These are phyloP conservation scores for Erythrobasidium hasegawianum DNA, from an alignment of 1,284 basidiomycete species.

Conservation along the genomic window DNA sequence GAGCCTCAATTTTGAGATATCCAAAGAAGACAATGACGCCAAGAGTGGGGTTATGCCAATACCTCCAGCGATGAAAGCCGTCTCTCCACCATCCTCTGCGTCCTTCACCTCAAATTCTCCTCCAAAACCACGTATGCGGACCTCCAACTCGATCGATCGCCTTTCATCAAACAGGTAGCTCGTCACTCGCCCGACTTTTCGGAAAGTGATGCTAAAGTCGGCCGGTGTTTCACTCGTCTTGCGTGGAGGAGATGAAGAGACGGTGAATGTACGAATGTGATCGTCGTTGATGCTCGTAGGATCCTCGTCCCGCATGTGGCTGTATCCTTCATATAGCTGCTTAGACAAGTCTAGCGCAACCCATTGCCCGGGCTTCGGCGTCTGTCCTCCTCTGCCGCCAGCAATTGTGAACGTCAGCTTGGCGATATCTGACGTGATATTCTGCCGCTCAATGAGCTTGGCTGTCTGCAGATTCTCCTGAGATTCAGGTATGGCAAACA, in stretches of 20 bases:
- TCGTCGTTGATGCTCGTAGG: conserved; percentile 60
- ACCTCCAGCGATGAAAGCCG: conserved; percentile 59
- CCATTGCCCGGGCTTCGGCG: conserved; percentile 56
- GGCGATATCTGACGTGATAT: conserved; percentile 1
- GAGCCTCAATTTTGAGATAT: neutral
- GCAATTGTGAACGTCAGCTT: conserved; percentile 56
- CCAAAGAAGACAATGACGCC: conserved; percentile 39
- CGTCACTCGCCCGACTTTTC: conserved; percentile 57
- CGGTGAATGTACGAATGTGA: conserved; percentile 63
- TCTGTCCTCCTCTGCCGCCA: conserved; percentile 23
- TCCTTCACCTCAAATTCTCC: conserved; percentile 51
- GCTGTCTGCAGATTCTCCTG: conserved; percentile 11
- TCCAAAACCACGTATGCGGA: conserved; percentile 50
- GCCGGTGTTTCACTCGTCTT: conserved; percentile 39
- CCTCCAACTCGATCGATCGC: conserved; percentile 47
- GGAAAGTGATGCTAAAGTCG: conserved; percentile 55
- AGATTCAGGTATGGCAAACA: no score
- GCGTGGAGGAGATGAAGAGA: conserved; percentile 51
- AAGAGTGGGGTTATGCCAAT: conserved; percentile 62
- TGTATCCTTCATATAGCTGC: conserved; percentile 55
- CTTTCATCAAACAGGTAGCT: conserved; percentile 56
- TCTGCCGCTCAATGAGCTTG: conserved; percentile 3
- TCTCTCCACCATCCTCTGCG: conserved; percentile 24
- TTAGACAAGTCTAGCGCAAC: conserved; percentile 58
- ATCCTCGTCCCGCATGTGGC: conserved; percentile 56